phyloP scores from a whole-genome alignment of 805 yeast genomes.

The Spathaspora gorwiae region DNA sequence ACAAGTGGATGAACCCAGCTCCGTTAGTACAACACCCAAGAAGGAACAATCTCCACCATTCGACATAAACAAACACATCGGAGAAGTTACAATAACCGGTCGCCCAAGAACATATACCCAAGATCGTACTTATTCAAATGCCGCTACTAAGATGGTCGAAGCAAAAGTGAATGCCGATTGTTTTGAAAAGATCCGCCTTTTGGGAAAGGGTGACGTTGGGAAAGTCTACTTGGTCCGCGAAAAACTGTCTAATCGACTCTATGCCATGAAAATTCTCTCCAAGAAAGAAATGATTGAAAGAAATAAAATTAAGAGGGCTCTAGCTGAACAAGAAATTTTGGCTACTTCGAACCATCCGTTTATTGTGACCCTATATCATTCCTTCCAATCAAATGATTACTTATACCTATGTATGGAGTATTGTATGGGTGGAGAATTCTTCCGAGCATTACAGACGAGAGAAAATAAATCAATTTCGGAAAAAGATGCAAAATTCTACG shows the following conservation, averaged over 20 bases:
- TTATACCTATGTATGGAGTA: conserved; percentile 95
- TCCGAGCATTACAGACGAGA: conserved; percentile 90
- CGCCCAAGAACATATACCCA: conserved; percentile 39
- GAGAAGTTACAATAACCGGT: conserved; percentile 31
- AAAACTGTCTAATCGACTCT: conserved; percentile 64
- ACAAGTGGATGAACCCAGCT: conserved; percentile 1
- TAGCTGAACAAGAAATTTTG: conserved; percentile 94
- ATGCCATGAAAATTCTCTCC: conserved; percentile 88
- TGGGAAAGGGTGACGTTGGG: conserved; percentile 98
- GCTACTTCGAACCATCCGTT: conserved; percentile 97
- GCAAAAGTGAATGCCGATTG: conserved; percentile 83
- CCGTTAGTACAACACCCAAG: conserved; percentile 1
- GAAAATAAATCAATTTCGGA: conserved; percentile 81
- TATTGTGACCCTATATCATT: conserved; percentile 91
- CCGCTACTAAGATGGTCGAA: conserved; percentile 67
- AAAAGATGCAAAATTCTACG: conserved; percentile 86
- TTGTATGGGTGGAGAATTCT: conserved; percentile 99
- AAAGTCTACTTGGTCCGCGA: conserved; percentile 91
- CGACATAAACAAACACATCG: conserved; percentile 39
- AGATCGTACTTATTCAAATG: conserved; percentile 64
- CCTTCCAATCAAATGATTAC: conserved; percentile 91
- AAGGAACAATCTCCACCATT: conserved; percentile 13
- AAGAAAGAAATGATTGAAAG: conserved; percentile 94
- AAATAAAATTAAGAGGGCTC: conserved; percentile 88
- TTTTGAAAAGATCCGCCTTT: conserved; percentile 81